Evolutionary conservation across 2,329 filamentous ascomycete species (phyloP), one percentile per base, ranked within the genome.

Genomic region (Tolypocladium amazonense): DNA sequence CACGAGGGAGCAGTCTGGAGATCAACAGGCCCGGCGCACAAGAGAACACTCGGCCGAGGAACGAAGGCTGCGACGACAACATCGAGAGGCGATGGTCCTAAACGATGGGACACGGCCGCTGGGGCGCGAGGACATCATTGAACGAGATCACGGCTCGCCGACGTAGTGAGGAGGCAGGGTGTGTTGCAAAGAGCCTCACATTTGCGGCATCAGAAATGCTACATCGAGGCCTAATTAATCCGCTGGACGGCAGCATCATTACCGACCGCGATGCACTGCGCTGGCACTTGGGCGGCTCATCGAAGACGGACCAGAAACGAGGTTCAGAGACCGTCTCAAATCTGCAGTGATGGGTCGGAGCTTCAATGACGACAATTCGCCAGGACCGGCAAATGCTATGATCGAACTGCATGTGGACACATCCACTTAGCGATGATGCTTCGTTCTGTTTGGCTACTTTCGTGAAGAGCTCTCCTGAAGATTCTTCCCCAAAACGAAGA

Each of bases 41-140:
- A 66, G 78, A 61, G 81, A 84, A 60, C 81, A 84, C 69, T 85
- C 78, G 61, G 77, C 74, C 8, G 86, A 86, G 69, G 89, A 93
- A 71, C 86, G 89, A 67, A 83, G 88, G 58, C 78, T 92, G 62
- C 79, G 91, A 61, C 82, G 92, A 64, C 82, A 90, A 56, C 83
- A 93, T 68, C 82, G 92, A 65, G 91, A 96, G 75, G 92, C 91
- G 5, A 92, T 97, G 83, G 92, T 97, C 25, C 77, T 96, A 60
- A 93, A 92, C 67, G 91, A 96, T 68, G 89, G 90, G n/a, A 90
- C 84, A 27, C 81, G 87, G 38, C 88, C 89, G 1, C 72, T 96
- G 53, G 85, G 83, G 4, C 83, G 85, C 63, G 84, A 85, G 53
- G 89, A 96, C 69, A 95, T 96, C 41, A 90, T 92, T 58, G 87